These are phyloP conservation scores for Arthrobotrys pseudoclavata DNA, from an alignment of 2,329 filamentous ascomycete species.

Conservation along the genomic window DNA sequence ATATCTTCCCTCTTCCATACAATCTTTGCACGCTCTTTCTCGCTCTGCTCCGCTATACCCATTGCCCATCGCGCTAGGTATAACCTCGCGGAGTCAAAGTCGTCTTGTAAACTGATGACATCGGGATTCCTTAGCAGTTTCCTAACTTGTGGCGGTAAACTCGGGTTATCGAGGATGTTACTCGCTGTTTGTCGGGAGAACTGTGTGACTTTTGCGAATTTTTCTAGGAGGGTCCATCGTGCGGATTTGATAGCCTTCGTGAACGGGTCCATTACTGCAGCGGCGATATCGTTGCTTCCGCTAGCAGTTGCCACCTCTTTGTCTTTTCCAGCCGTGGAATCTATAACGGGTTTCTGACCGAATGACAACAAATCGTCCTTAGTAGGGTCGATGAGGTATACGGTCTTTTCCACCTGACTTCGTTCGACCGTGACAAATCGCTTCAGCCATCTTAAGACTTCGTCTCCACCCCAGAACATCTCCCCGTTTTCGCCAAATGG, in stretches of 20 bases:
- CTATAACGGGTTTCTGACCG: conserved; percentile 73
- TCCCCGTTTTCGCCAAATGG: conserved; percentile 86
- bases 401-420: conserved; percentile 86
- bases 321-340: conserved; percentile 60
- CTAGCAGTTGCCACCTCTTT: conserved; percentile 46
- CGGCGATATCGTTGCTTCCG: conserved; percentile 68
- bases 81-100: conserved; percentile 94
- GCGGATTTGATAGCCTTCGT: conserved; percentile 95
- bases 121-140: conserved; percentile 90
- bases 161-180: conserved; percentile 90
- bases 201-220: conserved; percentile 96
- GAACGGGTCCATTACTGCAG: conserved; percentile 89
- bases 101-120: conserved; percentile 93
- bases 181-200: conserved; percentile 93
- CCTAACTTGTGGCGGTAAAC: conserved; percentile 87
- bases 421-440: conserved; percentile 86
- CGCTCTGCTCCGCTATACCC: conserved; percentile 97
- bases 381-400: conserved; percentile 89
- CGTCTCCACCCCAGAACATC: conserved; percentile 98
- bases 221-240: conserved; percentile 95
- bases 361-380: conserved; percentile 88
- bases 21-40: conserved; percentile 83
- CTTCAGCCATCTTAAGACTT: conserved; percentile 90
- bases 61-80: conserved; percentile 98
- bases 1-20: conserved; percentile 96